A percentile compares a stretch with the other conserved stretches of the same genome.
phyloP scores from a whole-genome alignment of 495 filamentous ascomycete genomes.

The Parathielavia hyrcaniae region DNA sequence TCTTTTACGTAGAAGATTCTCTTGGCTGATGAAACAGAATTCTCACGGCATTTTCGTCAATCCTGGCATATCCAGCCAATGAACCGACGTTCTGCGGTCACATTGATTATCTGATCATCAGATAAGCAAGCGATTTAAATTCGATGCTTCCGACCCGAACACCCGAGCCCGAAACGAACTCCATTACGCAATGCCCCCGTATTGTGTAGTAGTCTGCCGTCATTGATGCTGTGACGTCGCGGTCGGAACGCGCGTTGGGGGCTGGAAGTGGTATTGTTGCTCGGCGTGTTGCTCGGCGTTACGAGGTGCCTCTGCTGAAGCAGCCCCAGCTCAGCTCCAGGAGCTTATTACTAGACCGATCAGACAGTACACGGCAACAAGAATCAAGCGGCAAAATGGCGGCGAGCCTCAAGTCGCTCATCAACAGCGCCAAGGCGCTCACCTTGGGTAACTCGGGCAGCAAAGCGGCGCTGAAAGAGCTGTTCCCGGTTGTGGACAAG shows the following conservation, averaged over 20 bases:
- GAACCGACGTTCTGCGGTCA: no score
- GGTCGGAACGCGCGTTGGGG: not conserved
- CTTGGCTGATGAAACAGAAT: no score
- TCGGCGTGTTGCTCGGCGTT: conserved; percentile 15
- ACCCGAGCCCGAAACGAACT: not conserved
- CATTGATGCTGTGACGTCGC: not conserved
- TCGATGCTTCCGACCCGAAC: not conserved
- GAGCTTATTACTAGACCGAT: not conserved
- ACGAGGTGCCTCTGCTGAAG: conserved; percentile 4
- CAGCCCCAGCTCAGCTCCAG: not conserved
- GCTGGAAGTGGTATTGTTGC: not conserved
- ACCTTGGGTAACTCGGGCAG: conserved; percentile 65
- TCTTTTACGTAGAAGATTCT: no score
- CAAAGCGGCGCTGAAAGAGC: conserved; percentile 50
- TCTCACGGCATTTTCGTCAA: no score
- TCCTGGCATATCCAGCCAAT: no score
- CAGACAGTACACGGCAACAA: not conserved
- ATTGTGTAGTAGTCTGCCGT: conserved; percentile 13
- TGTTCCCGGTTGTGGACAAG: conserved; percentile 63
- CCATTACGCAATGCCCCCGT: conserved; percentile 17
- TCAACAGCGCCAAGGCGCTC: conserved; percentile 37
- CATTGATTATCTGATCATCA: no score
- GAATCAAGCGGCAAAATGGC: conserved; percentile 13
- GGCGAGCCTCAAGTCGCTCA: conserved; percentile 34
- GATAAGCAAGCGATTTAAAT: not conserved